Percentiles rank a stretch among this genome's conserved stretches.
Conservation (phyloP, 495 filamentous ascomycete species). For the Daldinia concentrica region DNA sequence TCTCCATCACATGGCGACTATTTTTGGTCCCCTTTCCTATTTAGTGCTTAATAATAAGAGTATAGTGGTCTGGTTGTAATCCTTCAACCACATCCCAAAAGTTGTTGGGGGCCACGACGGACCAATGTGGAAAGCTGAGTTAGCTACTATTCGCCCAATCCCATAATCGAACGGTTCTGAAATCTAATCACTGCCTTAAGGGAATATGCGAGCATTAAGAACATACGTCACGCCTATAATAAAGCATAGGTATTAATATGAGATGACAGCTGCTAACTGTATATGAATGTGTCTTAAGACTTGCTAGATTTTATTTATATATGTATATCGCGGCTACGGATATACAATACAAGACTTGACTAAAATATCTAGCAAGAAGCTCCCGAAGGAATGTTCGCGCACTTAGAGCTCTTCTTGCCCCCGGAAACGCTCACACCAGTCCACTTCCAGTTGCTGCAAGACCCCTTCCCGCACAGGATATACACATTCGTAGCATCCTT, state of each 20-base stretch:
- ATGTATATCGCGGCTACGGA: background rate
- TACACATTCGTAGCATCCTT: constrained; percentile 57
- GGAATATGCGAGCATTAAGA: background rate
- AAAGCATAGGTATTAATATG: background rate
- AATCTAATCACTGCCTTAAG: background rate
- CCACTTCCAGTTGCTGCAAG: constrained; percentile 61
- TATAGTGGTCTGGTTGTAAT: constrained; percentile 1
- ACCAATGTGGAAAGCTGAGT: background rate
- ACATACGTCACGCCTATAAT: background rate
- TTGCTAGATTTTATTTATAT: background rate
- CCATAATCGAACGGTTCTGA: background rate
- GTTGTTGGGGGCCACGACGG: background rate
- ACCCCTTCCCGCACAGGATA: constrained; percentile 61
- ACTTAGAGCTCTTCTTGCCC: constrained; percentile 52
- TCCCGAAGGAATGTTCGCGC: constrained; percentile 54
- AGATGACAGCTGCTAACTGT: background rate
- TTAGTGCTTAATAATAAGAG: background rate
- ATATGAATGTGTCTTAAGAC: background rate
- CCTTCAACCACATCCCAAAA: background rate
- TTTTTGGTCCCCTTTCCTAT: background rate
- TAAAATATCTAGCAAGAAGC: constrained; percentile 18
- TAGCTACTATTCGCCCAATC: background rate
- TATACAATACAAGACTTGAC: background rate
- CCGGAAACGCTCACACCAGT: constrained; percentile 55
- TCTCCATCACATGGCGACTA: background rate